Conservation (phyloP, 1,284 basidiomycete species). For the Sporisorium graminicola region DNA sequence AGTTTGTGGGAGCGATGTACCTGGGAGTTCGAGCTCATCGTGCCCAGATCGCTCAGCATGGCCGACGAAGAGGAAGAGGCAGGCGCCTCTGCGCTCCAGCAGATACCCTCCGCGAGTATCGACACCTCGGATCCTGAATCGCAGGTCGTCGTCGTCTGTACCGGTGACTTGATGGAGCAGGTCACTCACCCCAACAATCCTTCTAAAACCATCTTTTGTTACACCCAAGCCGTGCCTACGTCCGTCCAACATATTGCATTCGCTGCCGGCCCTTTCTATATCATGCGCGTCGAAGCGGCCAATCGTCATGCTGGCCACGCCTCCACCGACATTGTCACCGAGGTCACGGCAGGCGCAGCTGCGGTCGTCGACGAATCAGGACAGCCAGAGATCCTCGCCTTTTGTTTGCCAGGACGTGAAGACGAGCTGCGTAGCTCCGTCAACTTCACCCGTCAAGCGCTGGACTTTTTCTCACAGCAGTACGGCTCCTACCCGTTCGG, state of each 20-base stretch:
- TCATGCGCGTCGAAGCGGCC: slow-evolving; percentile 44
- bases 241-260: slow-evolving; percentile 96
- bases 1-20: slow-evolving; percentile 96
- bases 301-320: slow-evolving; percentile 72
- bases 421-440: slow-evolving; percentile 79
- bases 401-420: slow-evolving; percentile 87
- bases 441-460: slow-evolving; percentile 84
- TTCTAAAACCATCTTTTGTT: slow-evolving; percentile 93
- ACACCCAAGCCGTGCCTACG: slow-evolving; percentile 86
- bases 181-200: slow-evolving; percentile 92
- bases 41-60: slow-evolving; percentile 76
- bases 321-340: slow-evolving; percentile 74
- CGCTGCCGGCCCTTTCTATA: slow-evolving; percentile 89
- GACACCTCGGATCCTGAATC: slow-evolving; percentile 61
- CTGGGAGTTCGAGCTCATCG: slow-evolving; percentile 98
- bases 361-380: slow-evolving; percentile 42
- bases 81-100: slow-evolving; percentile 13
- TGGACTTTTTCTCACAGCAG: slow-evolving; percentile 91
- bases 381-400: slow-evolving; percentile 89
- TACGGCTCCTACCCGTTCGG: slow-evolving; percentile 94
- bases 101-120: slow-evolving; percentile 4
- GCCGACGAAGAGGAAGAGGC: slow-evolving; percentile 36
- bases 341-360: slow-evolving; percentile 22
- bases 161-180: slow-evolving; percentile 77
- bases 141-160: slow-evolving; percentile 83